phyloP scores from a whole-genome alignment of 176 grass and related monocot genomes.

The Urochloa ruziziensis region DNA sequence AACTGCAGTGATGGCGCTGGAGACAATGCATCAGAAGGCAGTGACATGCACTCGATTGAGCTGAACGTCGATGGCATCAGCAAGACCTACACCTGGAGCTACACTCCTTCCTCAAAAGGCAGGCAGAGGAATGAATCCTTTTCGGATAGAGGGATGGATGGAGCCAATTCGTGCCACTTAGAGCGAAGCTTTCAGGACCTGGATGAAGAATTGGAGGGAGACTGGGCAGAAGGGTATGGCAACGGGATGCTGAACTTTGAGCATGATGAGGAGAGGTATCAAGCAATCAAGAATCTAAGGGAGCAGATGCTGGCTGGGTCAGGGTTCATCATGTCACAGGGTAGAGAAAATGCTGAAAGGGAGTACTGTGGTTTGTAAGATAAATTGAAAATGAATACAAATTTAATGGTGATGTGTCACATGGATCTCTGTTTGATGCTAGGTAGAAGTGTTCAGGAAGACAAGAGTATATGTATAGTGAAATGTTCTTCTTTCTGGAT shows the following conservation, averaged over 20 bases:
- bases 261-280: conserved; percentile 68
- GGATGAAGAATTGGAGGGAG: conserved; percentile 47
- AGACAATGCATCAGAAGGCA: conserved; percentile 40
- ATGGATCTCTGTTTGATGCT: not conserved
- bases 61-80: conserved; percentile 63
- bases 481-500: conserved; percentile 4
- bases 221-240: conserved; percentile 62
- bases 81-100: conserved; percentile 54
- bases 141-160: conserved; percentile 34
- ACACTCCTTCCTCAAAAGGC: conserved; percentile 21
- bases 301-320: conserved; percentile 76
- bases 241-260: conserved; percentile 41
- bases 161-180: not conserved
- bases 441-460: not conserved
- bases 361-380: conserved; percentile 31
- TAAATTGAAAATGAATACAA: not conserved
- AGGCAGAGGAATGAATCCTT: conserved; percentile 23
- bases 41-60: conserved; percentile 74
- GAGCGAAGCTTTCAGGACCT: not conserved
- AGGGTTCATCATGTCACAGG: conserved; percentile 52
- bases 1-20: conserved; percentile 7
- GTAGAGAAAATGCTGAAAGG: conserved; percentile 29
- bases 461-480: not conserved
- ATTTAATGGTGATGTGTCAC: not conserved
- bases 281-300: conserved; percentile 68